phyloP scores from a whole-genome alignment of 108 stramenopile genomes.

The Stephanodiscus triporus region DNA sequence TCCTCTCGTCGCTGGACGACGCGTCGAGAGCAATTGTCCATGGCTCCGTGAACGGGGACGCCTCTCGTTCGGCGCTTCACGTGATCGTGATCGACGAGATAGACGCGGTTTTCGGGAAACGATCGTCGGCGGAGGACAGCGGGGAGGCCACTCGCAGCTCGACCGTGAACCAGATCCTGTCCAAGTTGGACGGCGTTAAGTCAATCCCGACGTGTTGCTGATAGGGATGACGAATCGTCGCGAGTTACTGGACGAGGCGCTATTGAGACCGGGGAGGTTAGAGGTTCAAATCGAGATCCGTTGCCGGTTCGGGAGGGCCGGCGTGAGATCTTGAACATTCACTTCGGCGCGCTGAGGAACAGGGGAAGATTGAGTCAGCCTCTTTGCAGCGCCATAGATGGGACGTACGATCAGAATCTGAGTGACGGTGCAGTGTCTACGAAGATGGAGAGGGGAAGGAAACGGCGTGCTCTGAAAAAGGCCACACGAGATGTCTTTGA shows the following conservation, averaged over 20 bases:
- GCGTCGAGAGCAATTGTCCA: conserved; percentile 35
- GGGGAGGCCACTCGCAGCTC: conserved; percentile 81
- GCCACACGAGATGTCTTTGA: conserved; percentile 32
- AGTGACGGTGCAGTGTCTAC: background rate
- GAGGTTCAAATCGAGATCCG: conserved; percentile 89
- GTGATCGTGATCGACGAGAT: conserved; percentile 98
- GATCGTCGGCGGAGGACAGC: conserved; percentile 71
- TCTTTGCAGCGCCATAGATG: conserved; percentile 70
- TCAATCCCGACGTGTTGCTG: conserved; percentile 81
- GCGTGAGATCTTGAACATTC: conserved; percentile 76
- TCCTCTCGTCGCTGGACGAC: conserved; percentile 26
- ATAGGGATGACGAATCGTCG: conserved; percentile 96
- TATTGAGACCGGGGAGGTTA: conserved; percentile 92
- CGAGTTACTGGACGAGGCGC: conserved; percentile 91
- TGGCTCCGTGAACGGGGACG: conserved; percentile 71
- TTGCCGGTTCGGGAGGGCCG: conserved; percentile 62
- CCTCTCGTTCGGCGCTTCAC: conserved; percentile 78
- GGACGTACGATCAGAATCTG: conserved; percentile 8
- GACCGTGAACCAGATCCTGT: conserved; percentile 83
- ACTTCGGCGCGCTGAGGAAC: conserved; percentile 63
- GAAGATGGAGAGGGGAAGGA: conserved; percentile 11
- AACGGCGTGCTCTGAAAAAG: conserved; percentile 37
- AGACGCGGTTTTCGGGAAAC: conserved; percentile 90
- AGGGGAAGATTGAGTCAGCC: conserved; percentile 66
- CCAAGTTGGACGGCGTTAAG: conserved; percentile 83